These are phyloP conservation scores for Pugionium dolabratum DNA, from an alignment of 345 rosid species.

Conservation along the genomic window DNA sequence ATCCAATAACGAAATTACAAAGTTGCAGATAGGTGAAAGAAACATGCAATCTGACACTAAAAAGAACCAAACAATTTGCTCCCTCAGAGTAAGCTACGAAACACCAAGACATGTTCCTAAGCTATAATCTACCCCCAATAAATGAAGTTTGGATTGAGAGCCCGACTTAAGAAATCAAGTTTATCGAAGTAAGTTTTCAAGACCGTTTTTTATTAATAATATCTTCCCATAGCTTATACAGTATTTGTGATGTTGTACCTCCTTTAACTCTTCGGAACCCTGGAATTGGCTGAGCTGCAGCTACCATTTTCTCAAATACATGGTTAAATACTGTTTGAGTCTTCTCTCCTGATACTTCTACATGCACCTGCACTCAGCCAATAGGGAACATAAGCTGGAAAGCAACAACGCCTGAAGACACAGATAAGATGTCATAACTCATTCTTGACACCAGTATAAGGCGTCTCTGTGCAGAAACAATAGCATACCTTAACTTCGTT, in stretches of 20 bases:
- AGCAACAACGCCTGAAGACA: conserved; percentile 11
- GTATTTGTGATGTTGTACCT: conserved; percentile 47
- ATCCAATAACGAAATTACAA: neutral
- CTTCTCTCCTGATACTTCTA: conserved; percentile 65
- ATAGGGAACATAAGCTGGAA: conserved; percentile 3
- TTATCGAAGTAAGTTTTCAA: neutral
- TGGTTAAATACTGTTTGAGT: conserved; percentile 61
- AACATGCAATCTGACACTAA: neutral
- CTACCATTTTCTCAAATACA: conserved; percentile 87
- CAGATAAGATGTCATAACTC: neutral
- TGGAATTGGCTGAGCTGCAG: conserved; percentile 95
- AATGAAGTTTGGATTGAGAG: neutral
- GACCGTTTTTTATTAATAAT: neutral
- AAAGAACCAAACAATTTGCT: neutral
- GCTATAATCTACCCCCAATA: neutral
- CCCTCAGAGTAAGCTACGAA: conserved; percentile 16
- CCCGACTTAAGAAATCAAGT: neutral
- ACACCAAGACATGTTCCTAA: conserved; percentile 8
- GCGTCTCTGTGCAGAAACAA: conserved; percentile 9
- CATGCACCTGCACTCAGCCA: conserved; percentile 50
- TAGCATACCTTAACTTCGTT: conserved; percentile 35
- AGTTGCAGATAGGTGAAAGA: conserved; percentile 4
- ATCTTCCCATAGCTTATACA: neutral
- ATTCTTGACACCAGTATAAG: neutral
- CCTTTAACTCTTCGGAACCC: conserved; percentile 95